Evolutionary conservation across 805 yeast species (phyloP).

Genomic region (Candida insectalens): DNA sequence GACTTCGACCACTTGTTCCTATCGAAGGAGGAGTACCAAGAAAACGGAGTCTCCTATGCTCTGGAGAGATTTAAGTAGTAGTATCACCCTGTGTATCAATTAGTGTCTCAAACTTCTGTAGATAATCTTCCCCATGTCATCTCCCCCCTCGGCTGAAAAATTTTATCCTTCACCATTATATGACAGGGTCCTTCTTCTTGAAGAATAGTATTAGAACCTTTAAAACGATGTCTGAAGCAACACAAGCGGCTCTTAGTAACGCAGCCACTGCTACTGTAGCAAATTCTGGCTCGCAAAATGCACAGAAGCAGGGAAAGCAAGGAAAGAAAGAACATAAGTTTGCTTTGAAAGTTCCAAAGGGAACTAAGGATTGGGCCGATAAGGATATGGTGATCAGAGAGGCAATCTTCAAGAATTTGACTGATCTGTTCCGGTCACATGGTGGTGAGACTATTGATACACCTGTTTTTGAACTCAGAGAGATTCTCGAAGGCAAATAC

Average conservation of each 20-base stretch:
- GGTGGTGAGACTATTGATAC: constrained; percentile 99
- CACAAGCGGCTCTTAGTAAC: not conserved
- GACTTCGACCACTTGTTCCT: constrained; percentile 50
- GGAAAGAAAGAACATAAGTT: constrained; percentile 42
- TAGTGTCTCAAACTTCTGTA: no score
- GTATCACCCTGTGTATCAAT: constrained; percentile 15
- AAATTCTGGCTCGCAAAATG: constrained; percentile 1
- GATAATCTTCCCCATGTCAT: no score
- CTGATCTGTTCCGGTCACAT: constrained; percentile 78
- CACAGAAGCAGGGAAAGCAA: constrained; percentile 2
- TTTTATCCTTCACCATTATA: no score
- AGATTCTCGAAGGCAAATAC: constrained; percentile 91
- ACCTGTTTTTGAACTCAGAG: constrained; percentile 94
- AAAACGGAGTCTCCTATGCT: constrained; percentile 43
- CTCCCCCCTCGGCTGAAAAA: no score
- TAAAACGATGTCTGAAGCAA: constrained; percentile 2
- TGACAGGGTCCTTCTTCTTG: no score
- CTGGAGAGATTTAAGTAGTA: constrained; percentile 36
- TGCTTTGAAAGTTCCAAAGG: constrained; percentile 89
- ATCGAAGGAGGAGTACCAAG: constrained; percentile 55
- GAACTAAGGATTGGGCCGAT: constrained; percentile 98
- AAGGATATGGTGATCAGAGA: constrained; percentile 94
- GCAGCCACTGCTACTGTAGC: constrained; percentile 1
- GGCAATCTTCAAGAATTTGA: constrained; percentile 67
- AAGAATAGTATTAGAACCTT: constrained; percentile 1